A percentile compares a stretch with the other conserved stretches of the same genome.
Evolutionary conservation across 2,329 filamentous ascomycete genomes (phyloP).

Genomic region (Erysiphe pulchra): DNA sequence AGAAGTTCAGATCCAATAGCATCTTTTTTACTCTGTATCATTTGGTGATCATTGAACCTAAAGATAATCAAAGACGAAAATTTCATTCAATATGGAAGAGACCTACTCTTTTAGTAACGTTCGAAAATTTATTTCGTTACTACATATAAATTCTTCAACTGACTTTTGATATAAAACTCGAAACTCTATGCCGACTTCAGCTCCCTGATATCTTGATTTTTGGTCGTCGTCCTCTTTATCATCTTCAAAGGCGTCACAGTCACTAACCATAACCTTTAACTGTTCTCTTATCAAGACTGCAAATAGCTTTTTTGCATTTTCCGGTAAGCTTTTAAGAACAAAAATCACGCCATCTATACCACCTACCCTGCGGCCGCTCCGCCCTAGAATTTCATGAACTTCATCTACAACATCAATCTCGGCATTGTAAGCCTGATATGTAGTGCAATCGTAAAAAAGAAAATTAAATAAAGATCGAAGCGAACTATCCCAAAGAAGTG

Average conservation of each 20-base stretch:
- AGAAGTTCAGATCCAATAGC: no score
- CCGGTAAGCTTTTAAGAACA: slow-evolving; percentile 69
- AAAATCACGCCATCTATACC: slow-evolving; percentile 82
- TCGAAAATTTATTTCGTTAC: slow-evolving; percentile 89
- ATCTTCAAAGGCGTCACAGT: slow-evolving; percentile 18
- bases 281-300: slow-evolving; percentile 66
- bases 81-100: no score
- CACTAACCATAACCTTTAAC: slow-evolving; percentile 37
- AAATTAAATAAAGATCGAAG: no score
- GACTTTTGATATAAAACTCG: slow-evolving; percentile 82
- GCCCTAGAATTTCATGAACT: no score
- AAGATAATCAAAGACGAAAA: no score
- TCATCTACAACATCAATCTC: no score
- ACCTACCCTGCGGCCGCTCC: slow-evolving; percentile 52
- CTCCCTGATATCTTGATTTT: slow-evolving; percentile 7
- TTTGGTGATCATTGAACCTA: no score
- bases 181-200: slow-evolving; percentile 53
- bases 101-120: no score
- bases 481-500: no score
- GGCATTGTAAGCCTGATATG: no score
- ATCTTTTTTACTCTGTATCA: no score
- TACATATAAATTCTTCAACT: slow-evolving; percentile 89
- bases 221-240: slow-evolving; percentile 10
- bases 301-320: slow-evolving; percentile 78
- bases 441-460: no score